These are phyloP conservation scores for Penicillium salamii DNA, from an alignment of 495 filamentous ascomycete species.

Conservation along the genomic window DNA sequence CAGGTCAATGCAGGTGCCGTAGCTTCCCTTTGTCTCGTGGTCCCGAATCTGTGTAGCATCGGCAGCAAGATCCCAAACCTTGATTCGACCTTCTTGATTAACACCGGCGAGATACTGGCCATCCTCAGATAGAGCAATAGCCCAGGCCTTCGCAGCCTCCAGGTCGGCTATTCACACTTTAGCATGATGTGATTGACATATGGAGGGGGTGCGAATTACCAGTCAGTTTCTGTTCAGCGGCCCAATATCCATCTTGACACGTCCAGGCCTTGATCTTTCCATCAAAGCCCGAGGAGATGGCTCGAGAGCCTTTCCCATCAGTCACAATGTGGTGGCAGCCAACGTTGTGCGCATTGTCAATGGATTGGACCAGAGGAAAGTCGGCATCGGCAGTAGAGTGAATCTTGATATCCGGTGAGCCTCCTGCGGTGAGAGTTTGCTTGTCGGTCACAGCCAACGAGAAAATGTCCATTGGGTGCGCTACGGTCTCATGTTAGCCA, in stretches of 20 bases:
- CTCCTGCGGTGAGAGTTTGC: slow-evolving; percentile 76
- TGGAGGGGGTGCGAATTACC: slow-evolving; percentile 26
- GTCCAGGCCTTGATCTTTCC: slow-evolving; percentile 83
- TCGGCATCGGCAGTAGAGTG: slow-evolving; percentile 66
- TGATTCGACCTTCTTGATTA: slow-evolving; percentile 78
- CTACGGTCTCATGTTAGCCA: slow-evolving; percentile 42
- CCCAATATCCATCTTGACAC: slow-evolving; percentile 52
- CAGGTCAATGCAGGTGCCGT: slow-evolving; percentile 85
- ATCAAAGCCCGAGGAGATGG: slow-evolving; percentile 81
- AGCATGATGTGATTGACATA: slow-evolving; percentile 1
- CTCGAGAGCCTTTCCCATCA: slow-evolving; percentile 62
- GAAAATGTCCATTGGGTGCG: slow-evolving; percentile 87
- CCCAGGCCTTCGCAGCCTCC: slow-evolving; percentile 66
- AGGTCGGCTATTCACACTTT: slow-evolving; percentile 16
- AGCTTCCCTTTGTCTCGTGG: slow-evolving; percentile 87
- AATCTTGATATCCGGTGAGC: slow-evolving; percentile 73
- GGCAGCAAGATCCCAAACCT: slow-evolving; percentile 74
- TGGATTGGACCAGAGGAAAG: slow-evolving; percentile 72
- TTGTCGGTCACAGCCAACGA: slow-evolving; percentile 77
- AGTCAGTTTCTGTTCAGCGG: slow-evolving; percentile 46
- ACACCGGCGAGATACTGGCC: slow-evolving; percentile 80
- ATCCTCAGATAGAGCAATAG: slow-evolving; percentile 76
- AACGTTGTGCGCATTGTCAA: slow-evolving; percentile 72
- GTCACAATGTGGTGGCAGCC: slow-evolving; percentile 86
- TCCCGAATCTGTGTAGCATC: slow-evolving; percentile 61